Evolutionary conservation across 2,329 filamentous ascomycete species (phyloP).

Genomic region (Pseudogymnoascus sp.): DNA sequence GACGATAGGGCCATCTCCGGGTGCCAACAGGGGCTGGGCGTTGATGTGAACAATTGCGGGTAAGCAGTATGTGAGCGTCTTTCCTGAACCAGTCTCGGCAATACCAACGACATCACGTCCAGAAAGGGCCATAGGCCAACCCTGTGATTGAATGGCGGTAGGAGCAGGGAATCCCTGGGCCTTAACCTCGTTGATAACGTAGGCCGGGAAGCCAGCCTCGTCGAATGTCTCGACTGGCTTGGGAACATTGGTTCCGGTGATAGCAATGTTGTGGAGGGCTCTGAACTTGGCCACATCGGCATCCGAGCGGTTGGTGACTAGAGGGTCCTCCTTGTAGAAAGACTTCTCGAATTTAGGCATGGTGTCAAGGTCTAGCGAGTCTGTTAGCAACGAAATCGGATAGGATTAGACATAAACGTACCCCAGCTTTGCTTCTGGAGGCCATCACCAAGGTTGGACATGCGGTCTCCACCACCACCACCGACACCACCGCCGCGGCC

Average conservation of each 20-base stretch:
- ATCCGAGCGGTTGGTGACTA: slow-evolving; percentile 65
- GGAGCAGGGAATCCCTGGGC: slow-evolving; percentile 90
- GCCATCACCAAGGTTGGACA: slow-evolving; percentile 82
- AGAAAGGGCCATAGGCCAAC: slow-evolving; percentile 98
- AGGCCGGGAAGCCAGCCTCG: slow-evolving; percentile 92
- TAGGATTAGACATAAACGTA: slow-evolving; percentile 40
- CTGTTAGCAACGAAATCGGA: slow-evolving; percentile 11
- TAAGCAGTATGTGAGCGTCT: slow-evolving; percentile 97
- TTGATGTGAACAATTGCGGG: slow-evolving; percentile 99
- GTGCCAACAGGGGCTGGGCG: slow-evolving; percentile 90
- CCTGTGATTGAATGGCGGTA: slow-evolving; percentile 95
- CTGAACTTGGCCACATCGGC: slow-evolving; percentile 86
- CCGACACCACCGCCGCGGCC: slow-evolving; percentile 54
- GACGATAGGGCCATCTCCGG: slow-evolving; percentile 93
- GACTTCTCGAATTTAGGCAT: slow-evolving; percentile 98
- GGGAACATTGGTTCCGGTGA: slow-evolving; percentile 74
- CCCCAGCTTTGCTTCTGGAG: slow-evolving; percentile 87
- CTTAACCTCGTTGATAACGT: slow-evolving; percentile 98
- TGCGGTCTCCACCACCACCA: slow-evolving; percentile 79
- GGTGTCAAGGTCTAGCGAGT: slow-evolving; percentile 57
- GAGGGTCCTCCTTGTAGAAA: slow-evolving; percentile 94
- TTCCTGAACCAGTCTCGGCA: slow-evolving; percentile 97
- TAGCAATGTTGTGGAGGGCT: slow-evolving; percentile 73
- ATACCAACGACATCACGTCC: slow-evolving; percentile 98
- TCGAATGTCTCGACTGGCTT: slow-evolving; percentile 96